Evolutionary conservation across 192 early-diverging fungal species (phyloP), one percentile per base, ranked within the genome.

Genomic region (Backusella tuberculispora): DNA sequence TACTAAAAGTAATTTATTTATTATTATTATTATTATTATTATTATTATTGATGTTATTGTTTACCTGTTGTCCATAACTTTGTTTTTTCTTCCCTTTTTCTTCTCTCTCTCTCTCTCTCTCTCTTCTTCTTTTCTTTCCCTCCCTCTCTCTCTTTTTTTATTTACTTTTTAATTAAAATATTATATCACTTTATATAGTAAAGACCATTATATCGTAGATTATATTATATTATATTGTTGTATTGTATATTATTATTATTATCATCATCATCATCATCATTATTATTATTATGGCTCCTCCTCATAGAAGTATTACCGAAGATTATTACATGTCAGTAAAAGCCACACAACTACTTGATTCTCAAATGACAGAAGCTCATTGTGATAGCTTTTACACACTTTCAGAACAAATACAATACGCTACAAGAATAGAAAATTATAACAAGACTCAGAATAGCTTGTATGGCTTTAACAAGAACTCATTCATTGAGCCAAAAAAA

Each of bases 341-440:
- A 60, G 26, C 53, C 24, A 1, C 53, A 60, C 53, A 60, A 60
- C 53, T 60, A 60, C 53, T 60, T 60, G 53, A 60, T 60, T 60
- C 53, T 24, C 21, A 60, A 60, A 60, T 60, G 53, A 26, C 21
- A 9, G 53, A 60, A 24, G 53, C 53, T 60, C 19, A 60, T 60
- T 60, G 53, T 24, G 53, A 60, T 26, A 24, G 24, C 12, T 19
- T 60, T 60, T 60, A 60, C 12, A 60, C 10, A 60, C 53, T 60
- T 24, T 60, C 53, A 60, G 8, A 60, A 12, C 53, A 60, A 60
- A 24, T 10, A 5, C 53, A 60, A 26, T 60, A 60, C 13, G 9
- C 53, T 60, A 26, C 53, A 60, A 60, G 21, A 26, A 60, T 60
- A 26, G 12, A 21, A 12, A 24, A 24, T 26, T 24, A 26, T 60